Base-by-base conservation (phyloP, 192 early-diverging fungal genomes). In the Umbelopsis ramanniana region DNA sequence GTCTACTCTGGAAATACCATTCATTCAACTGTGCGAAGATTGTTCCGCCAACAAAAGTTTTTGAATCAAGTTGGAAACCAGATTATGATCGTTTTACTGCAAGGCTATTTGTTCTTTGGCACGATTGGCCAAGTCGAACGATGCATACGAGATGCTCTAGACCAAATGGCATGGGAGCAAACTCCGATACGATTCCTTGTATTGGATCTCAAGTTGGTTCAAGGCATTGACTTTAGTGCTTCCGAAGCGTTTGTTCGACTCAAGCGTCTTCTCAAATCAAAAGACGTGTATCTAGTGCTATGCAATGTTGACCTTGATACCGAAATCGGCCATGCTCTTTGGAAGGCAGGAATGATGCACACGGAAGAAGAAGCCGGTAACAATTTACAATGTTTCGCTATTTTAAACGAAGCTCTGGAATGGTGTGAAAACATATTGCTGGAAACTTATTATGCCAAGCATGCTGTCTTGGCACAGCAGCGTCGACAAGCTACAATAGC, bases 91-190 rank as follows among this genome's bases (percentile, higher is more conserved):
- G 86, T 98, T 78, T 92, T 92, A 72, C 76, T 98, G 57, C 96
- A 99, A 79, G 93, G 97, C 22, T 97, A 97, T 72, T 86, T 99
- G 87, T 99, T 99, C 74, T 99, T 98, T 84, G 97, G 96, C 48
- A 96, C 96, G 0, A 93, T 96, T 71, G 91, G 89, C 67, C 90
- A 93, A 70, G 88, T 95, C 17, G 92, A 93, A 69, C 84, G 82
- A 21, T 85, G 82, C n/a, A 90, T 94, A 60, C 87, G 87, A 53
- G 81, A 84, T 24, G 79, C 90, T 55, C 82, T 93, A 14, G 87
- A 85, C 22, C 79, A 88, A 48, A 85, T 87, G 45, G 84, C 81
- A 37, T 92, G 90, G 93, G 83, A 88, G 19, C 79, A 74, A 43
- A 87, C 90, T 21, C 89, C 91, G 1, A 93, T 96, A 60, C 89